Percentiles rank a stretch among this genome's conserved stretches.
phyloP scores from a whole-genome alignment of 2,329 filamentous ascomycete genomes.

The Claviceps cyperi region DNA sequence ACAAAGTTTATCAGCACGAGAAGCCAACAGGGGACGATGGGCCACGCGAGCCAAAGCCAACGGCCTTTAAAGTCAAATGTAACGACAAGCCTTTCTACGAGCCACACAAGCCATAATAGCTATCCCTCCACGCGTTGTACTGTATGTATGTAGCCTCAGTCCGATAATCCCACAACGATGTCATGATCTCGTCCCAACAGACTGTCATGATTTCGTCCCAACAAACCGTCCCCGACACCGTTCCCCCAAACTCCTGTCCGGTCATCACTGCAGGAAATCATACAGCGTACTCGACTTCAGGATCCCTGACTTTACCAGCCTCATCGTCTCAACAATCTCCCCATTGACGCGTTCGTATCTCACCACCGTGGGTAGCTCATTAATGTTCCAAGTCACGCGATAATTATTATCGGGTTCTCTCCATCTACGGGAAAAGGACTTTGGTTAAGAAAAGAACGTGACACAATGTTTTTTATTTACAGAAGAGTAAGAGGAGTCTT shows the following conservation, averaged over 20 bases:
- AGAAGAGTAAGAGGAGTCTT: too few relatives aligned
- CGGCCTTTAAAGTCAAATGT: too few relatives aligned
- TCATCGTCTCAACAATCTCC: conserved; percentile 8
- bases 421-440: conserved; percentile 16
- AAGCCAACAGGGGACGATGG: too few relatives aligned
- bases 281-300: conserved; percentile 1
- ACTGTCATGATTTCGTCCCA: not conserved
- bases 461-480: not conserved
- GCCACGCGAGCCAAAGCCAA: too few relatives aligned
- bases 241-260: not conserved
- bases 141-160: too few relatives aligned
- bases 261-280: conserved; percentile 2
- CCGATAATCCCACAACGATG: too few relatives aligned
- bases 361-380: conserved; percentile 20
- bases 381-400: conserved; percentile 20
- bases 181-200: not conserved
- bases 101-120: too few relatives aligned
- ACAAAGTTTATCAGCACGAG: too few relatives aligned
- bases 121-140: too few relatives aligned
- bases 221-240: not conserved
- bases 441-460: not conserved
- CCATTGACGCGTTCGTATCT: conserved; percentile 19
- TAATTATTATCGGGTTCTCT: conserved; percentile 18
- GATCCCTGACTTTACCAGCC: conserved; percentile 5
- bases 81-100: too few relatives aligned